Evolutionary conservation across 164 flowering plant genomes (phyloP).

Genomic region (Santalum album): DNA sequence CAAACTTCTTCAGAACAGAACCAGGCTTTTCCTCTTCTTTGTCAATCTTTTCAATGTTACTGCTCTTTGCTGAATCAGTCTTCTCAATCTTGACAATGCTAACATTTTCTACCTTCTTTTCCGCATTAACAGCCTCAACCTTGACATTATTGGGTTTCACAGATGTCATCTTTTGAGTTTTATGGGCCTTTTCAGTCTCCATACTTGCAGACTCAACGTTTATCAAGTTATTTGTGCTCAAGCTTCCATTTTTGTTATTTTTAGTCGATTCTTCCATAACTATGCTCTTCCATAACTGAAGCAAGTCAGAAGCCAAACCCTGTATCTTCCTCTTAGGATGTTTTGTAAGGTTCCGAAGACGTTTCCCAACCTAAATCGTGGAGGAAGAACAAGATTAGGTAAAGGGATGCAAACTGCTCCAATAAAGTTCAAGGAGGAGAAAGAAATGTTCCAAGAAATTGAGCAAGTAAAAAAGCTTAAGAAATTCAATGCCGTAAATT

Average conservation of each 20-base stretch:
- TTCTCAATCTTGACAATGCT: too few relatives aligned
- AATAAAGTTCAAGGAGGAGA: too few relatives aligned
- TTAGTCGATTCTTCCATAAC: background rate
- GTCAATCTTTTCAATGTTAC: background rate
- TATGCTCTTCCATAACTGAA: background rate
- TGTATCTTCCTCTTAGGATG: background rate
- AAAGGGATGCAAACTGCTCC: too few relatives aligned
- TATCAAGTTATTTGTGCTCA: background rate
- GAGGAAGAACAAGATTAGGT: too few relatives aligned
- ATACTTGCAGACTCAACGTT: background rate
- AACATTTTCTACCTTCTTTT: background rate
- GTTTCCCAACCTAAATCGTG: background rate
- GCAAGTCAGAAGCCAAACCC: slow-evolving; percentile 1
- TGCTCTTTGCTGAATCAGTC: too few relatives aligned
- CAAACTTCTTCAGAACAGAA: background rate
- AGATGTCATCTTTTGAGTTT: too few relatives aligned
- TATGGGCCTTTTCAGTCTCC: too few relatives aligned
- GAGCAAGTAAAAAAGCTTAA: too few relatives aligned
- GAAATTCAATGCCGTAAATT: too few relatives aligned
- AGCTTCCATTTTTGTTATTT: background rate
- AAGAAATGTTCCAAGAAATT: too few relatives aligned
- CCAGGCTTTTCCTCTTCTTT: background rate
- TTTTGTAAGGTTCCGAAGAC: background rate
- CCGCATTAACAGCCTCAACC: background rate
- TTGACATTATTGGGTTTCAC: too few relatives aligned